Percentiles rank a stretch among this genome's conserved stretches.
phyloP scores from a whole-genome alignment of 176 grass and related monocot genomes.

The Rhynchospora breviuscula region DNA sequence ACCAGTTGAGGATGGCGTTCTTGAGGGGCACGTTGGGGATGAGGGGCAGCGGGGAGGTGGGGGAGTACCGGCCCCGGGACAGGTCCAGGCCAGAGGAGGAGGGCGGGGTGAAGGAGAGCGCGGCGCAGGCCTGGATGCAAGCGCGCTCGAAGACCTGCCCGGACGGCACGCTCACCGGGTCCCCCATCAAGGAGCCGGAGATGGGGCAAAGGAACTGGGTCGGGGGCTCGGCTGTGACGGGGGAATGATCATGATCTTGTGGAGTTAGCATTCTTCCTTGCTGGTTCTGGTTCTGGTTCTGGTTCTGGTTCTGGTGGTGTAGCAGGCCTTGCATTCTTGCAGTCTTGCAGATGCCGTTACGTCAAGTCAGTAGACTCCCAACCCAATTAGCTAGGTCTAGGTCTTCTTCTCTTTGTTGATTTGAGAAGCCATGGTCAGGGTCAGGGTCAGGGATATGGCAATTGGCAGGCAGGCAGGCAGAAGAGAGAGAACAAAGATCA shows the following conservation, averaged over 20 bases:
- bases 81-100: conserved; percentile 37
- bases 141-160: conserved; percentile 84
- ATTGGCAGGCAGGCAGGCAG: too few species aligned
- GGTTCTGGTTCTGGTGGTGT: too few species aligned
- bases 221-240: conserved; percentile 48
- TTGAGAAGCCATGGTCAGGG: neutral
- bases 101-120: conserved; percentile 53
- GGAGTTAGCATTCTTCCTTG: too few species aligned
- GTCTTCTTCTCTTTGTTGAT: neutral
- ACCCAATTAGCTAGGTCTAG: too few species aligned
- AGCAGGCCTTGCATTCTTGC: too few species aligned
- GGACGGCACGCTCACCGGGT: conserved; percentile 52
- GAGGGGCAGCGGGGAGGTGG: conserved; percentile 43
- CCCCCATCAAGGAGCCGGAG: conserved; percentile 79
- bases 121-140: conserved; percentile 76
- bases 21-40: conserved; percentile 74
- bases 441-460: too few species aligned
- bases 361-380: too few species aligned
- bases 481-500: too few species aligned
- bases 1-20: conserved; percentile 83
- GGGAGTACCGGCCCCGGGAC: neutral
- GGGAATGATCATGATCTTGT: too few species aligned
- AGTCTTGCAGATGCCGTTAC: too few species aligned
- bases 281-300: too few species aligned
- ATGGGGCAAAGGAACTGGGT: conserved; percentile 84